A percentile compares a stretch with the other conserved stretches of the same genome.
These are phyloP conservation scores for Primulina huaijiensis DNA, from an alignment of 257 asterid genomes.

Conservation along the genomic window DNA sequence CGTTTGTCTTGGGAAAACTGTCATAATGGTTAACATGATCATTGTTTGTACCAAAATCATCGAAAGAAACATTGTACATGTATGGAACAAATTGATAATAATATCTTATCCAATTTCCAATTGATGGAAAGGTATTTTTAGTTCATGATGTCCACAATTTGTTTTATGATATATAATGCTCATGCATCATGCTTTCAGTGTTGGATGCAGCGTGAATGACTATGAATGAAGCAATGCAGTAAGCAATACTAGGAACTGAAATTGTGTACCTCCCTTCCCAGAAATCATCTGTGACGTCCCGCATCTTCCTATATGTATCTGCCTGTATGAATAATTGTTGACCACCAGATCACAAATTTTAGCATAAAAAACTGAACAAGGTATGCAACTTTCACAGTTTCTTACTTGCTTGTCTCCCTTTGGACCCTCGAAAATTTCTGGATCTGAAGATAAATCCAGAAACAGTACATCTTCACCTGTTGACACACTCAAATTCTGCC, in stretches of 20 bases:
- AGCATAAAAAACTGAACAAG: slow-evolving; percentile 16
- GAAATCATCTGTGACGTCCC: slow-evolving; percentile 71
- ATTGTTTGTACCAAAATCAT: not conserved
- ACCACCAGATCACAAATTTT: slow-evolving; percentile 22
- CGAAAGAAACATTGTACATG: not conserved
- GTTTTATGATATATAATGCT: not conserved
- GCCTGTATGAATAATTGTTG: slow-evolving; percentile 48
- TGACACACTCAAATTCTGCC: slow-evolving; percentile 14
- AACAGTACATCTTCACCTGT: slow-evolving; percentile 93
- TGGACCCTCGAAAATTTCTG: slow-evolving; percentile 85
- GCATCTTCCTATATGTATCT: slow-evolving; percentile 91
- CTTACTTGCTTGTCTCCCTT: slow-evolving; percentile 81
- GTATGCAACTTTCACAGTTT: slow-evolving; percentile 7
- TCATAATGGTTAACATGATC: slow-evolving; percentile 13
- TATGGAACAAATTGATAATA: not conserved
- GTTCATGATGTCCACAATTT: slow-evolving; percentile 5
- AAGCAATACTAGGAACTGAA: slow-evolving; percentile 11
- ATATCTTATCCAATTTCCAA: not conserved
- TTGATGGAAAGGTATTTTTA: not conserved
- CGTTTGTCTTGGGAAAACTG: slow-evolving; percentile 95
- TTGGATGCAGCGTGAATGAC: not conserved
- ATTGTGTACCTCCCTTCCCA: slow-evolving; percentile 91
- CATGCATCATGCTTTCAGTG: slow-evolving; percentile 2
- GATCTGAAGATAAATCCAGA: slow-evolving; percentile 86
- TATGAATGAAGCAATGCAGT: slow-evolving; percentile 2